Evolutionary conservation across 1,284 basidiomycete species (phyloP).

Genomic region (Phellinidium pouzarii): DNA sequence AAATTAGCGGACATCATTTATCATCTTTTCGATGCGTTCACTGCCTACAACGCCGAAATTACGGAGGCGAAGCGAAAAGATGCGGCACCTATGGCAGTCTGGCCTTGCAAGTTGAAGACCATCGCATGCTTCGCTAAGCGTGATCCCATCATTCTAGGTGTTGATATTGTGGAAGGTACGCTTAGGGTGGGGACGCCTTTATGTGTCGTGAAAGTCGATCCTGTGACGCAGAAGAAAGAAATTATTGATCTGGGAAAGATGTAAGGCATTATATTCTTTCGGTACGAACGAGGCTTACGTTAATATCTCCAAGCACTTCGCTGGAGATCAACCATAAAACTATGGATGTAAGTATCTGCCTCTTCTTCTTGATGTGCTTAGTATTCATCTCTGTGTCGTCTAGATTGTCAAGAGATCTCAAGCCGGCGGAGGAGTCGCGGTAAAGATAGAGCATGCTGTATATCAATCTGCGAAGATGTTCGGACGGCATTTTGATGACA

Average conservation of each 20-base stretch:
- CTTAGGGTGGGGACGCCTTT: slow-evolving; percentile 93
- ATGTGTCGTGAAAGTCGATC: slow-evolving; percentile 88
- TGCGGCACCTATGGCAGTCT: slow-evolving; percentile 92
- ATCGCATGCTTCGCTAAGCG: slow-evolving; percentile 94
- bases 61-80: slow-evolving; percentile 89
- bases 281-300: too few species aligned
- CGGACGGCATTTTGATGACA: slow-evolving; percentile 92
- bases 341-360: slow-evolving; percentile 49
- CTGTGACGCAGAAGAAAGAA: slow-evolving; percentile 83
- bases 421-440: slow-evolving; percentile 92
- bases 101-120: slow-evolving; percentile 92
- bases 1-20: slow-evolving; percentile 91
- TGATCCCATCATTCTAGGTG: slow-evolving; percentile 96
- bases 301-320: slow-evolving; percentile 58
- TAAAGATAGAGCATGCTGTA: slow-evolving; percentile 97
- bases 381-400: slow-evolving; percentile 27
- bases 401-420: slow-evolving; percentile 89
- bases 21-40: slow-evolving; percentile 97
- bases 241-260: slow-evolving; percentile 92
- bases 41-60: slow-evolving; percentile 92
- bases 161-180: slow-evolving; percentile 92
- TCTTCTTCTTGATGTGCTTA: slow-evolving; percentile 20
- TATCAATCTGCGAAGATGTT: slow-evolving; percentile 96
- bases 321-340: slow-evolving; percentile 92
- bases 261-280: slow-evolving; percentile 41